Percentiles rank a stretch among this genome's conserved stretches.
phyloP scores from a whole-genome alignment of 148 eudicot genomes.

The Beta vulgaris region DNA sequence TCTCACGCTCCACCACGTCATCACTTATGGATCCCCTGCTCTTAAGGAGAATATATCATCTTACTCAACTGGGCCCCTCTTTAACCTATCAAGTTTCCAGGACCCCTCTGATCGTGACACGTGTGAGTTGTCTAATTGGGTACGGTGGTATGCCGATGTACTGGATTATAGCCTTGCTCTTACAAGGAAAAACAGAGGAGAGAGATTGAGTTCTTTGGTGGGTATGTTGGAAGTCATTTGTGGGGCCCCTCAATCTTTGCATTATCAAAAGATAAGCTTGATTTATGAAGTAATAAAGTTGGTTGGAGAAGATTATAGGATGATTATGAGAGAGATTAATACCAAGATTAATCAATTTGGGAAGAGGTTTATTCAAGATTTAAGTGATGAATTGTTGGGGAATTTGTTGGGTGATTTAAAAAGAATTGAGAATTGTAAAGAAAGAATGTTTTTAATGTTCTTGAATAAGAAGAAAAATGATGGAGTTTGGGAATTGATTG shows the following conservation, averaged over 20 bases:
- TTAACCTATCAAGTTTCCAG: constrained; percentile 39
- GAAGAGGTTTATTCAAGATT: constrained; percentile 9
- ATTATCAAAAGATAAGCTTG: constrained; percentile 40
- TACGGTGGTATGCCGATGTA: constrained; percentile 55
- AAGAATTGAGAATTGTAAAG: constrained; percentile 41
- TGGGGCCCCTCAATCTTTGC: constrained; percentile 43
- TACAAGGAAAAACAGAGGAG: neutral
- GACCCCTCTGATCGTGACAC: constrained; percentile 37
- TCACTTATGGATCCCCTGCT: constrained; percentile 33
- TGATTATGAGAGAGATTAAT: constrained; percentile 36
- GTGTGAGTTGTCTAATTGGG: constrained; percentile 56
- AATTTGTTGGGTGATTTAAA: constrained; percentile 34
- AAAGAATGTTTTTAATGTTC: constrained; percentile 43
- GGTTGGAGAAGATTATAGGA: constrained; percentile 58
- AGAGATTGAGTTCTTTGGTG: constrained; percentile 34
- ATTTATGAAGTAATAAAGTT: constrained; percentile 50
- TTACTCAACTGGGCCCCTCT: constrained; percentile 29
- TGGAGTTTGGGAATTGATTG: constrained; percentile 55
- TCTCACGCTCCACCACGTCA: constrained; percentile 48
- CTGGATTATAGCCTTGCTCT: constrained; percentile 32
- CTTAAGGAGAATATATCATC: constrained; percentile 28
- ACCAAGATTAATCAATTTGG: constrained; percentile 31
- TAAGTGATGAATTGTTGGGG: constrained; percentile 26
- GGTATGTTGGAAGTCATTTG: constrained; percentile 44
- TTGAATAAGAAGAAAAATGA: constrained; percentile 55